Conservation (phyloP, 345 rosid species). For the Lagerstroemia speciosa region DNA sequence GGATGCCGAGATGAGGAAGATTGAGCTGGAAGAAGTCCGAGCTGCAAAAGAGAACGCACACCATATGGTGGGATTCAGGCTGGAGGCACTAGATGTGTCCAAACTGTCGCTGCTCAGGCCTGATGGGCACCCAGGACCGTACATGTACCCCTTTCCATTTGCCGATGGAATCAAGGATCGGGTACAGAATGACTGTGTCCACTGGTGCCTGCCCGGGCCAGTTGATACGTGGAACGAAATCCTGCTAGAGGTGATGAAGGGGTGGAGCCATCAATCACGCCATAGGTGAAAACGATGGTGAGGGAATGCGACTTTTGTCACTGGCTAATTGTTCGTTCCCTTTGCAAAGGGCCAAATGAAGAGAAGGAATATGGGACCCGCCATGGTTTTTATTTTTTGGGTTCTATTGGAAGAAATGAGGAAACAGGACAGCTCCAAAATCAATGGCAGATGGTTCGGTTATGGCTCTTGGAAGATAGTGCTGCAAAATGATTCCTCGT, state of each 20-base stretch:
- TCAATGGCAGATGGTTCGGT: not conserved
- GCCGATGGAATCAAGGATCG: constrained; percentile 60
- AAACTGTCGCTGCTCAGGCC: constrained; percentile 59
- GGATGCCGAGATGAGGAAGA: constrained; percentile 58
- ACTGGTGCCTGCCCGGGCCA: constrained; percentile 97
- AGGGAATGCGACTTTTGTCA: not conserved
- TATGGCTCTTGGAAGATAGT: not conserved
- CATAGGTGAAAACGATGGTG: not conserved
- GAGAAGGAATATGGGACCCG: not conserved
- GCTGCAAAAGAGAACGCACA: constrained; percentile 28
- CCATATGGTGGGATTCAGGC: constrained; percentile 21
- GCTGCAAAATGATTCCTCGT: not conserved
- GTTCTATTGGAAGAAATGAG: constrained; percentile 13
- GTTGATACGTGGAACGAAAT: constrained; percentile 92
- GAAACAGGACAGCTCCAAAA: not conserved
- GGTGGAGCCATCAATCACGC: constrained; percentile 27
- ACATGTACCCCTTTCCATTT: constrained; percentile 69
- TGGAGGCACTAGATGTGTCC: constrained; percentile 72
- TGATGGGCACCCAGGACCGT: constrained; percentile 95
- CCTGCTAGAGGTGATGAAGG: constrained; percentile 46
- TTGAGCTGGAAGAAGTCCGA: constrained; percentile 58
- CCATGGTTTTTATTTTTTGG: not conserved
- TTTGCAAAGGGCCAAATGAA: not conserved
- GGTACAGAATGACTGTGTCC: constrained; percentile 89
- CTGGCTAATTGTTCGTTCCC: not conserved